phyloP scores from a whole-genome alignment of 495 filamentous ascomycete genomes.

The Aspergillus ellipticus region DNA sequence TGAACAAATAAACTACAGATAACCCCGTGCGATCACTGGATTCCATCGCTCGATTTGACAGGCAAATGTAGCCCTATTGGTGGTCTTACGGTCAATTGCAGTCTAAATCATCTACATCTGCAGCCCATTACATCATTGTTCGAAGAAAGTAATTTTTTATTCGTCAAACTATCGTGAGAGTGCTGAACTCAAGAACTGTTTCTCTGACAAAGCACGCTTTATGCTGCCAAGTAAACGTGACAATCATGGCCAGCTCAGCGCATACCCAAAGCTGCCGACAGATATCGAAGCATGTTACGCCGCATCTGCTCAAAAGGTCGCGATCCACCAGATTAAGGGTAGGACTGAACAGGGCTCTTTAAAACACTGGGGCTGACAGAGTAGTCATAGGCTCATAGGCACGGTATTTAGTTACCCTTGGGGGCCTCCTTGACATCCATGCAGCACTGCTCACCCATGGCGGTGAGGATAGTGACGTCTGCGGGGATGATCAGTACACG shows the following conservation, averaged over 20 bases:
- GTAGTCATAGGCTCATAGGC: conserved; percentile 26
- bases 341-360: conserved; percentile 27
- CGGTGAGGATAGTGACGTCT: conserved; percentile 88
- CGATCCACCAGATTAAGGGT: conserved; percentile 28
- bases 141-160: conserved; percentile 27
- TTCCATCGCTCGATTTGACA: background rate
- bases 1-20: too few species aligned
- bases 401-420: conserved; percentile 34
- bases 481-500: conserved; percentile 12
- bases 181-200: conserved; percentile 37
- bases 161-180: conserved; percentile 48
- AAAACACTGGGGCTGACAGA: conserved; percentile 34
- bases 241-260: conserved; percentile 33
- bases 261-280: conserved; percentile 38
- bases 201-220: conserved; percentile 33
- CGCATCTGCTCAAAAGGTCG: conserved; percentile 29
- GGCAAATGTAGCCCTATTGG: too few species aligned
- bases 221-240: conserved; percentile 42
- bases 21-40: background rate
- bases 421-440: conserved; percentile 92
- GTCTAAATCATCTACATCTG: background rate
- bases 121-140: background rate
- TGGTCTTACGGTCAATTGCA: too few species aligned
- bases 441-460: conserved; percentile 92
- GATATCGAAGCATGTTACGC: conserved; percentile 22